These are phyloP conservation scores for Neofusicoccum ribis DNA, from an alignment of 2,329 filamentous ascomycete genomes.

Conservation along the genomic window DNA sequence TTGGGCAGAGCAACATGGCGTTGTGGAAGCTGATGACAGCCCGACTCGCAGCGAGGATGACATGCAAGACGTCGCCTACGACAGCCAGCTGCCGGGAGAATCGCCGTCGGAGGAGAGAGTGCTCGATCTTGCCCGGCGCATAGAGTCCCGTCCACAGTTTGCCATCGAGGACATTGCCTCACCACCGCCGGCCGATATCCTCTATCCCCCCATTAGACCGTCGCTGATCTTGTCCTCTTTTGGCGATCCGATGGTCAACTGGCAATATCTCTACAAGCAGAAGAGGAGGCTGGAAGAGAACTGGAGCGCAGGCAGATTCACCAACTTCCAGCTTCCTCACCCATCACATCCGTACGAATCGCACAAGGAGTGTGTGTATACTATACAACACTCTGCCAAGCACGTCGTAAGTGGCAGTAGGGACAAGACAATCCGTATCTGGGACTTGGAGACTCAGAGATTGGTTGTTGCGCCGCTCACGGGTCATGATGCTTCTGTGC, in stretches of 20 bases:
- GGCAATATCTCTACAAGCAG: constrained; percentile 91
- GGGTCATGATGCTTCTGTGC: constrained; percentile 81
- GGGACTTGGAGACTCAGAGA: constrained; percentile 81
- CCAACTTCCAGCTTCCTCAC: constrained; percentile 88
- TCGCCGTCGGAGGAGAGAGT: constrained; percentile 22
- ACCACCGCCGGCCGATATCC: constrained; percentile 16
- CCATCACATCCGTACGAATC: constrained; percentile 77
- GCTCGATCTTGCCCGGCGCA: constrained; percentile 6
- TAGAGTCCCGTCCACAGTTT: constrained; percentile 18
- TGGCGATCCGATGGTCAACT: constrained; percentile 70
- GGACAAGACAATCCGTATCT: constrained; percentile 83
- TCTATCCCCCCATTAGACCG: constrained; percentile 33
- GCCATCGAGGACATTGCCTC: constrained; percentile 17
- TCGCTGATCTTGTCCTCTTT: constrained; percentile 33
- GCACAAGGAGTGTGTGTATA: constrained; percentile 92
- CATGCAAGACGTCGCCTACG: constrained; percentile 41
- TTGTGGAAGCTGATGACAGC: constrained; percentile 48
- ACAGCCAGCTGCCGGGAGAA: background rate
- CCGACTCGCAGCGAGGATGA: constrained; percentile 32
- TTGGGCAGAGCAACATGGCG: constrained; percentile 51
- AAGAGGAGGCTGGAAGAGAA: constrained; percentile 83
- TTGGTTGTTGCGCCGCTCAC: constrained; percentile 71
- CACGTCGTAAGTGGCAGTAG: constrained; percentile 92
- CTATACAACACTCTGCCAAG: constrained; percentile 81
- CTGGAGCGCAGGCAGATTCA: constrained; percentile 80